Base-by-base conservation (phyloP, 495 filamentous ascomycete genomes). In the Penicillium cataractarum region DNA sequence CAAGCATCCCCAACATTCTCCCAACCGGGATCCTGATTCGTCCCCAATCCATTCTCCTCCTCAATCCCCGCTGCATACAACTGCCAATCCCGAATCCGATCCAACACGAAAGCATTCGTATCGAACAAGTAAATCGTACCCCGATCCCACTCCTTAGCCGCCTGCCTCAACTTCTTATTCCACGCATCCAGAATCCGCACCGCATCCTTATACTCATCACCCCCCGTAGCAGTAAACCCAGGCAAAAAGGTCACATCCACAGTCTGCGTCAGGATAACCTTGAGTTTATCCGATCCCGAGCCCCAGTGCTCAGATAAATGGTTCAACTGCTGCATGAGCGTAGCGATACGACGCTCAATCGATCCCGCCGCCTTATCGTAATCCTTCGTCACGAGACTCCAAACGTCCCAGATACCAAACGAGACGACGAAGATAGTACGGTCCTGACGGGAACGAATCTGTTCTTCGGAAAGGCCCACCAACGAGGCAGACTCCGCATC, bases 231-330 rank as follows among this genome's bases (percentile, higher is more conserved):
- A 12, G 65, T 60, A 58, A 78, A 83, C 0, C 75, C 79, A 0
- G 82, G 82, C 22, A 84, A 67, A 64, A 84, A 80, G 12, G 82
- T 83, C 65, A 83, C 78, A 67, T 84, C 82, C 9, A 80, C 72
- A 33, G 78, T 71, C 74, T 81, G 71, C 1, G 78, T 81, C 58
- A 85, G 65, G 51, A 84, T 77, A 42, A 83, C 65, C 55, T 83
- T 80, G 31, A 82, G 62, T 40, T 79, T 35, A 27, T 54, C 51
- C 4, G 31, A 69, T n/a, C 72, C 66, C 1, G 73, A 56, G n/a
- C 64, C 73, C 75, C 74, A 80, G 26, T 64, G 58, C 24, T 76
- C 65, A 33, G 76, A 74, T 24, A 83, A 63, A 15, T 73, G 40
- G 42, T 75, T 69, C 19, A 84, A 58, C 56, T 82, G 77, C 27